Percentiles rank a stretch among this genome's conserved stretches.
phyloP scores from a whole-genome alignment of 371 early-diverging fungal genomes.

The Apophysomyces elegans region DNA sequence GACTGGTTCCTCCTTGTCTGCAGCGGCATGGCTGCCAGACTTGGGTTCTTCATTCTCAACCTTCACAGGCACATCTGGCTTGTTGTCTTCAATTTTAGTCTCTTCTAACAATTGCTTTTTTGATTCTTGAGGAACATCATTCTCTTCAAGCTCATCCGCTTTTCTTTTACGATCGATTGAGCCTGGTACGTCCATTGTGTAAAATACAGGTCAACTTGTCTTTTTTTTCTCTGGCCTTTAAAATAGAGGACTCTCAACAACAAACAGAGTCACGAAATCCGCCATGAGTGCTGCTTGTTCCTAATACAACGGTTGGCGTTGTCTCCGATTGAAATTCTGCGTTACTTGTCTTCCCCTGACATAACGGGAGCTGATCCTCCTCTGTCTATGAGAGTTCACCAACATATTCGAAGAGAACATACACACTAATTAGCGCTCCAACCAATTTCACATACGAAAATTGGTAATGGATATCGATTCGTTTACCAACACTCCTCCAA shows the following conservation, averaged over 20 bases:
- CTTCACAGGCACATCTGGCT: neutral
- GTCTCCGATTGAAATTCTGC: no score
- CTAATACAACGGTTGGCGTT: no score
- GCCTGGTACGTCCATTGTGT: slow-evolving; percentile 12
- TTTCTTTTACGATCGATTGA: slow-evolving; percentile 17
- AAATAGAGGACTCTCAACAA: neutral
- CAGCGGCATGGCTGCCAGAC: neutral
- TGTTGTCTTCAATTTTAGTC: neutral
- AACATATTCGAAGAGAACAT: no score
- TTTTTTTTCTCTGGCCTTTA: neutral
- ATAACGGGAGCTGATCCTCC: no score
- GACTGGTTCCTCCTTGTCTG: neutral
- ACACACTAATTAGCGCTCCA: no score
- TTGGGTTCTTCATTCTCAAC: slow-evolving; percentile 1
- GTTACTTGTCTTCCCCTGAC: no score
- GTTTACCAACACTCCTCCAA: no score
- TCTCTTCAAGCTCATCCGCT: slow-evolving; percentile 16
- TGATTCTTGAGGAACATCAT: neutral
- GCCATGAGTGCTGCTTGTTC: no score
- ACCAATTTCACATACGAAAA: no score
- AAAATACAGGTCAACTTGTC: neutral
- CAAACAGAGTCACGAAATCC: no score
- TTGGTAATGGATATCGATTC: no score
- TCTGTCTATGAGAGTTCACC: no score
- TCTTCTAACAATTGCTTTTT: slow-evolving; percentile 18